A percentile compares a stretch with the other conserved stretches of the same genome.
These are phyloP conservation scores for Pistacia integerrima DNA, from an alignment of 345 rosid genomes.

Conservation along the genomic window DNA sequence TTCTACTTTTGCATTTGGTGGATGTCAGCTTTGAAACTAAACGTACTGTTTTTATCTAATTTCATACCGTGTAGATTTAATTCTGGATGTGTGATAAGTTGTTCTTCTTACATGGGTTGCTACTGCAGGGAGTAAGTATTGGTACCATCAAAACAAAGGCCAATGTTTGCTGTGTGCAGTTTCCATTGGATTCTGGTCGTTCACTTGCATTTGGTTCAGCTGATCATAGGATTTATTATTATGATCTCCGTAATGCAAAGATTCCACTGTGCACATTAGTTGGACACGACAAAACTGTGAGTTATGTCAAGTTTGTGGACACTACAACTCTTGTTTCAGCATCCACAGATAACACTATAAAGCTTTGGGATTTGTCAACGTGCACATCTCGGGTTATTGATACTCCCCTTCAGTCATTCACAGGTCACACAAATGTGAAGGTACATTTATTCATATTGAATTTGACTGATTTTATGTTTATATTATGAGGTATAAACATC, in stretches of 20 bases:
- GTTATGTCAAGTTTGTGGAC: constrained; percentile 89
- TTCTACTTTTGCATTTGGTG: constrained; percentile 76
- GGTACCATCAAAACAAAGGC: constrained; percentile 91
- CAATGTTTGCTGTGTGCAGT: constrained; percentile 92
- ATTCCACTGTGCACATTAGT: constrained; percentile 78
- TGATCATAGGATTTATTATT: constrained; percentile 86
- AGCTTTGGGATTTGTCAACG: constrained; percentile 94
- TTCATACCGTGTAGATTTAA: constrained; percentile 27
- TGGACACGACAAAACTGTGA: constrained; percentile 91
- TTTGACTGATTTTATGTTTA: constrained; percentile 7
- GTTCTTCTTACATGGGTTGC: constrained; percentile 43
- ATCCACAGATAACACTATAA: constrained; percentile 91
- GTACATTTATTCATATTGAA: constrained; percentile 36
- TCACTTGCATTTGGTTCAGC: constrained; percentile 96
- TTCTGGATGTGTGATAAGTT: constrained; percentile 47
- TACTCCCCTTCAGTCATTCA: constrained; percentile 77
- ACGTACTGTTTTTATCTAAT: constrained; percentile 54
- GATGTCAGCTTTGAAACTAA: constrained; percentile 89
- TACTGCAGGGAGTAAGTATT: constrained; percentile 80
- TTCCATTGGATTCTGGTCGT: constrained; percentile 77
- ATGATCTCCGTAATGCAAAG: constrained; percentile 83
- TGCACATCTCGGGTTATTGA: constrained; percentile 70
- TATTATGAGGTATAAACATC: background rate
- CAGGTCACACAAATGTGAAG: constrained; percentile 89
- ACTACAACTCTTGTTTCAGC: constrained; percentile 75